A percentile compares a stretch with the other conserved stretches of the same genome.
Conservation (phyloP, 345 rosid genomes). For the Dipteronia dyeriana region DNA sequence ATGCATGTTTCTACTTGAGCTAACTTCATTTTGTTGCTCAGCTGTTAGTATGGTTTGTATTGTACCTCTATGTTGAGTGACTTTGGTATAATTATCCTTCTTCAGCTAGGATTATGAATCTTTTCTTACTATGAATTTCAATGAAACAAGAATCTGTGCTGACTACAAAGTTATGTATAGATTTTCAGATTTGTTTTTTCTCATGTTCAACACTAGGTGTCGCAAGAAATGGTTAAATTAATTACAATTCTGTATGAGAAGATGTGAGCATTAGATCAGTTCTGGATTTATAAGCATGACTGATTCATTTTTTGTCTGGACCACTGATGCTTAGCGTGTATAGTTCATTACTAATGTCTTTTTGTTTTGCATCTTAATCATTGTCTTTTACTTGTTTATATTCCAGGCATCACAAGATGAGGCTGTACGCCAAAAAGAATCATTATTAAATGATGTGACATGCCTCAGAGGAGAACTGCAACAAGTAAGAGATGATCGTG, state of each 20-base stretch:
- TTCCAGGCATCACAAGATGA: slow-evolving; percentile 72
- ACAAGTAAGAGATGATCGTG: slow-evolving; percentile 87
- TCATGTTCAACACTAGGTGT: too few species aligned
- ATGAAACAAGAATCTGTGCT: background rate
- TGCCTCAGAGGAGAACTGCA: slow-evolving; percentile 81
- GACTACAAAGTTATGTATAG: too few species aligned
- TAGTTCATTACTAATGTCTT: background rate
- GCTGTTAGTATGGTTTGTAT: background rate
- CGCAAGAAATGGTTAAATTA: too few species aligned
- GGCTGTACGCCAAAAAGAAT: slow-evolving; percentile 65
- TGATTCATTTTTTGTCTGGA: too few species aligned
- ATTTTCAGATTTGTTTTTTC: too few species aligned
- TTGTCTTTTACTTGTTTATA: slow-evolving; percentile 10
- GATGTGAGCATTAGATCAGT: too few species aligned
- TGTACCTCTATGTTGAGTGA: background rate
- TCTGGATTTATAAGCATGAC: too few species aligned
- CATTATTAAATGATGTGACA: slow-evolving; percentile 58
- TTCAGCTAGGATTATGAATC: background rate
- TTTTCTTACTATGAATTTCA: background rate
- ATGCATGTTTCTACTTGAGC: background rate
- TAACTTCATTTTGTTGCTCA: background rate
- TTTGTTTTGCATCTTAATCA: background rate
- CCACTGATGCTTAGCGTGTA: too few species aligned
- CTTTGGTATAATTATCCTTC: background rate
- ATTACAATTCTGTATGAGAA: background rate